phyloP scores from a whole-genome alignment of 257 asterid species.

The Capsicum baccatum region DNA sequence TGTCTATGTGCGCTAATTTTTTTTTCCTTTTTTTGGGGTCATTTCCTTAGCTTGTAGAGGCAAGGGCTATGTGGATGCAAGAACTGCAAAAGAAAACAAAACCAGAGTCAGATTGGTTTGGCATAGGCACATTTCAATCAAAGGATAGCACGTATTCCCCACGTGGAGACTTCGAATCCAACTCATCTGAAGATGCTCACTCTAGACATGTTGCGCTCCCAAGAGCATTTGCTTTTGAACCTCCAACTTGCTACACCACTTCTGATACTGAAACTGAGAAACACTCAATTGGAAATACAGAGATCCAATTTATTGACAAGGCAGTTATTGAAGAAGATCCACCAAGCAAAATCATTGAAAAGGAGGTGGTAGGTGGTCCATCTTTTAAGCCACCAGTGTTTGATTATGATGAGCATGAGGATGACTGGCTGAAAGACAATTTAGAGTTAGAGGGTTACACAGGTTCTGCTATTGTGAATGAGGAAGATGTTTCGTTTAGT shows the following conservation, averaged over 20 bases:
- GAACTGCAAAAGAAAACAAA: slow-evolving; percentile 84
- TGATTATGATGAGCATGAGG: slow-evolving; percentile 60
- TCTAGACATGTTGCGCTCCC: slow-evolving; percentile 40
- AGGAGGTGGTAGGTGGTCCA: slow-evolving; percentile 53
- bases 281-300: slow-evolving; percentile 48
- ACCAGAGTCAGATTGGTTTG: slow-evolving; percentile 65
- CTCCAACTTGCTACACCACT: slow-evolving; percentile 41
- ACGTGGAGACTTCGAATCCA: slow-evolving; percentile 43
- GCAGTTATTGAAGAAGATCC: slow-evolving; percentile 66
- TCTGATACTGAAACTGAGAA: slow-evolving; percentile 58
- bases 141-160: slow-evolving; percentile 55
- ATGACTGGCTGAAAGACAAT: slow-evolving; percentile 87
- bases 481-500: slow-evolving; percentile 94
- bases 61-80: slow-evolving; percentile 90
- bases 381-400: slow-evolving; percentile 43
- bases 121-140: slow-evolving; percentile 46
- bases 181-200: slow-evolving; percentile 50
- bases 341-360: slow-evolving; percentile 47
- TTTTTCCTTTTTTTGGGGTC: not conserved
- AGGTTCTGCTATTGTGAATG: slow-evolving; percentile 50
- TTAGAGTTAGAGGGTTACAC: slow-evolving; percentile 70
- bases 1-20: not conserved
- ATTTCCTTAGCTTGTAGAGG: slow-evolving; percentile 67
- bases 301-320: slow-evolving; percentile 62
- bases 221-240: slow-evolving; percentile 45